Evolutionary conservation across 345 rosid species (phyloP), one percentile per base, ranked within the genome.

Genomic region (Rubroshorea leprosula): DNA sequence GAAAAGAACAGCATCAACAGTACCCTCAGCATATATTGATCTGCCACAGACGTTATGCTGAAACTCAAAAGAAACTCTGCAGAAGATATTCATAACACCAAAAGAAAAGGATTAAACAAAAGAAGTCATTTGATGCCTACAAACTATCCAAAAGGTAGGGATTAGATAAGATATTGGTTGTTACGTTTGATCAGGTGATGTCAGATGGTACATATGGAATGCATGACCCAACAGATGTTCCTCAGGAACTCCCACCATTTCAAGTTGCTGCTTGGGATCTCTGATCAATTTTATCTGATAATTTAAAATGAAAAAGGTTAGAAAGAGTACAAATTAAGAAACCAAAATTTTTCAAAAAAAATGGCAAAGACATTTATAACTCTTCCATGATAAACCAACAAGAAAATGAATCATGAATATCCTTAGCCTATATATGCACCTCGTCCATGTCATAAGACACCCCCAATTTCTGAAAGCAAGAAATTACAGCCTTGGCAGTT

Each of bases 41-140:
- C 97, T 72, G 21, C 99, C 96, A 29, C 97, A 87, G 25, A 93
- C 97, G 64, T 93, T 93, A 66, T 93, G 99, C 72, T 93, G 99
- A 73, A 93, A 87, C 78, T 93, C 99, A 13, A 93, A 85, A 10
- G 99, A 87, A 52, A 93, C 97, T 51, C 95, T 87, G 83, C 72
- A 65, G 16, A 55, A 17, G 49, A 23, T 62, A 47, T 38, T 57
- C 23, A 25, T 13, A 56, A 62, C n/a, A n/a, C n/a, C n/a, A n/a
- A n/a, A n/a, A n/a, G n/a, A 26, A 26, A 1, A 35, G 10, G 11
- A 16, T 44, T 23, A 54, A 2, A 9, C 27, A 35, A 49, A 57
- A 1, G 50, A 58, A 49, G 46, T 39, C 38, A 27, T 54, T 69
- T n/a, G 31, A 54, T 57, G 62, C 25, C 35, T 23, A 21, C 15